Base-by-base conservation (phyloP, 2,329 filamentous ascomycete species). In the Aschersonia sp. region DNA sequence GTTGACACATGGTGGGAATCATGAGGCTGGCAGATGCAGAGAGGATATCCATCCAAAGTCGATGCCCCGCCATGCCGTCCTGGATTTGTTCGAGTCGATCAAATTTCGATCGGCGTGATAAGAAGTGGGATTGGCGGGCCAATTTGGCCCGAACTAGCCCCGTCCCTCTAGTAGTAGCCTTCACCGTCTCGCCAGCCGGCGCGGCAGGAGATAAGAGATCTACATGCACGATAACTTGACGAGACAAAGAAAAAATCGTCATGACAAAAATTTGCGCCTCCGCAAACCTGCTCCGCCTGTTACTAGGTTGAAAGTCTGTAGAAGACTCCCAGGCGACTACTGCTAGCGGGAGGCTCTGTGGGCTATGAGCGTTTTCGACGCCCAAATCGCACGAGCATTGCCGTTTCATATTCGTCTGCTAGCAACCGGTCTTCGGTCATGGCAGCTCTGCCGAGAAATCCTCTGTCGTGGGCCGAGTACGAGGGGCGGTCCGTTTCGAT, bases 391-490 rank as follows among this genome's bases (percentile, higher is more conserved):
- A 37, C 12, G 8, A 37, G 12, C 35, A 9, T 12, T 37, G 35
- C 10, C 32, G 10, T 22, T 22, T 8, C 9, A 14, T 9, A 42
- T 2, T 14, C 40, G 40, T 8, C 9, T 14, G 40, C 7, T 29
- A 42, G n/a, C 22, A 42, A 42, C 12, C 35, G 12, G 35, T 9
- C 35, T 37, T 37, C 35, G 37, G 39, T 37, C 6, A 50, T 50
- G 49, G 41, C 41, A 9, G 35, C 55, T 32, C 48, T 50, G 30
- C 53, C 57, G 48, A 57, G 59, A 44, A 69, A 68, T 54, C 67
- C 67, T 47, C 58, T 64, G 37, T 68, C 61, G 48, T 72, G 70
- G 69, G 66, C 69, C 55, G 64, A 71, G 53, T 70, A 72, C 54
- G 65, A 69, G 43, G 65, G 68, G 31, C 62, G 66, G 14, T 55